phyloP scores from a whole-genome alignment of 345 rosid species.

The Sonneratia caseolaris region DNA sequence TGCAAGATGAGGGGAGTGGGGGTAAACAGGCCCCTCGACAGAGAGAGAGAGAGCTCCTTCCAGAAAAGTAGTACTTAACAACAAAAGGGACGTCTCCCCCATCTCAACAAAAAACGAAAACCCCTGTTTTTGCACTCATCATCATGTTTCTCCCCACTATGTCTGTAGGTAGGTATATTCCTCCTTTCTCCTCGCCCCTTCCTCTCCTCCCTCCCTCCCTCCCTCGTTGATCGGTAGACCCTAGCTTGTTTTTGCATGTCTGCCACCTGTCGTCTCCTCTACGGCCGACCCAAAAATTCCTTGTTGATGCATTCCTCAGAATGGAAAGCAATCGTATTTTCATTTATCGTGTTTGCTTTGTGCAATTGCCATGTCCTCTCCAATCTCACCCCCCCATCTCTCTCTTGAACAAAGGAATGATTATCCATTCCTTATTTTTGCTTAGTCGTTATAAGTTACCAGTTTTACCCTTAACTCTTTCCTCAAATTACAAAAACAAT shows the following conservation, averaged over 20 bases:
- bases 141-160: conserved; percentile 11
- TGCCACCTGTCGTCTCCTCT: conserved; percentile 8
- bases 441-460: no score
- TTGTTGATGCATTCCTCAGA: no score
- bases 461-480: no score
- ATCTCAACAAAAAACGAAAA: neutral
- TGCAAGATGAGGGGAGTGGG: neutral
- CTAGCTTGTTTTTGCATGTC: conserved; percentile 11
- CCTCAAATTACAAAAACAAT: no score
- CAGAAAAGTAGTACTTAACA: neutral
- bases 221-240: neutral
- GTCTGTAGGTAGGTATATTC: conserved; percentile 1
- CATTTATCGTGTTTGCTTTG: no score
- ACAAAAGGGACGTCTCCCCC: neutral
- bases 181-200: neutral
- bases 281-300: conserved; percentile 6
- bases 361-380: no score
- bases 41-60: neutral
- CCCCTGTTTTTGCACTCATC: conserved; percentile 1
- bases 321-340: no score
- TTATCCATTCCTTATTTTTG: no score
- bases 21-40: neutral
- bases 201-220: neutral
- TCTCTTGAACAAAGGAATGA: no score
- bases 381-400: no score